Evolutionary conservation across 2,329 filamentous ascomycete species (phyloP).

Genomic region (Monilinia laxa): DNA sequence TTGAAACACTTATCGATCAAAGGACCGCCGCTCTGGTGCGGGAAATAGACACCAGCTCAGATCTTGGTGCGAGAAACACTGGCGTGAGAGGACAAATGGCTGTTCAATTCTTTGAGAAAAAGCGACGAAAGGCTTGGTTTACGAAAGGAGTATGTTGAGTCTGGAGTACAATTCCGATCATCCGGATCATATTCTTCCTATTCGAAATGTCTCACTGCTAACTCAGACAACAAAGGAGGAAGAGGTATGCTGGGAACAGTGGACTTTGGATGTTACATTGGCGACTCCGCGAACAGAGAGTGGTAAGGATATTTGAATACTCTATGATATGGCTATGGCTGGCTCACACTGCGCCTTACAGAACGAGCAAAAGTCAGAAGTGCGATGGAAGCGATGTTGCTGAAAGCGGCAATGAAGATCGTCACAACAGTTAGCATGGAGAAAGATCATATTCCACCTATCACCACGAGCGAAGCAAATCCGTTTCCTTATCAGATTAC

Average conservation of each 20-base stretch:
- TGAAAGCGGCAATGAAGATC: slow-evolving; percentile 86
- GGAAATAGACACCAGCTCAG: slow-evolving; percentile 65
- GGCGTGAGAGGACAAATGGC: slow-evolving; percentile 75
- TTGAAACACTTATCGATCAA: slow-evolving; percentile 91
- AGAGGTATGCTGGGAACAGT: slow-evolving; percentile 79
- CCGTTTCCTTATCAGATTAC: slow-evolving; percentile 94
- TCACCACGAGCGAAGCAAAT: slow-evolving; percentile 87
- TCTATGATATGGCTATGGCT: slow-evolving; percentile 17
- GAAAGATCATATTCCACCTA: slow-evolving; percentile 95
- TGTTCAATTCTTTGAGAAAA: slow-evolving; percentile 94
- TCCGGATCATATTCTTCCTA: slow-evolving; percentile 16
- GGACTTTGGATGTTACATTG: slow-evolving; percentile 91
- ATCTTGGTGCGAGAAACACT: slow-evolving; percentile 42
- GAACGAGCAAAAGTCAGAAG: slow-evolving; percentile 85
- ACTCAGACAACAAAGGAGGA: slow-evolving; percentile 20
- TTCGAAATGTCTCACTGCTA: slow-evolving; percentile 11
- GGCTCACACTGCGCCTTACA: slow-evolving; percentile 40
- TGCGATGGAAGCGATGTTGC: slow-evolving; percentile 86
- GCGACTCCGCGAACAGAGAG: slow-evolving; percentile 85
- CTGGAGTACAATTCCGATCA: slow-evolving; percentile 11
- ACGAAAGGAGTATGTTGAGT: slow-evolving; percentile 63
- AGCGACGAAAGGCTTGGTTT: slow-evolving; percentile 79
- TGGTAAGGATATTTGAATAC: slow-evolving; percentile 54
- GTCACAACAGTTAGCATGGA: slow-evolving; percentile 82
- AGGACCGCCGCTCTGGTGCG: slow-evolving; percentile 76